Base-by-base conservation (phyloP, 2,329 filamentous ascomycete species). In the Beauveria medogensis region DNA sequence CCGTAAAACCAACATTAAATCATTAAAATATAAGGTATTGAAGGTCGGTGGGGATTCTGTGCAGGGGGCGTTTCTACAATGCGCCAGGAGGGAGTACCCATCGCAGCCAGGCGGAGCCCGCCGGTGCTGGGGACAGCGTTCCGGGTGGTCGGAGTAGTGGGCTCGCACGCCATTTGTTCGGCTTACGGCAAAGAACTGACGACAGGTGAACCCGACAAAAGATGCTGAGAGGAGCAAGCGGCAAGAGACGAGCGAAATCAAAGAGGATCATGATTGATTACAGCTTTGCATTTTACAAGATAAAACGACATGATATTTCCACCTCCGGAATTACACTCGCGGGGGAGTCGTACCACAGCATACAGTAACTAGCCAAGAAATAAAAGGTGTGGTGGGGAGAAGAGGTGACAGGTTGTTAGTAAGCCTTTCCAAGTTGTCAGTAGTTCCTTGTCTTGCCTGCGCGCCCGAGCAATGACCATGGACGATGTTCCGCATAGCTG, bases 401-500 rank as follows among this genome's bases (percentile, higher is more conserved):
- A 16, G 46, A 18, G 14, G 24, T 16, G 22, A 20, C 9, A 24
- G 44, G 26, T 54, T 34, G 48, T 30, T 40, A 51, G 47, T 37
- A 37, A 14, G 12, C 34, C 14, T 37, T 37, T 10, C 5, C 28
- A 30, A 34, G 12, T 37, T 37, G 34, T 37, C 5, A 37, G 34
- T 37, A 37, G 34, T 37, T 37, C 34, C 34, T 10, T 37, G 34
- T 37, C 34, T 37, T 37, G 12, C 34, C 34, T 37, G 34, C 34
- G 34, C 12, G 34, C 34, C 30, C 34, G 34, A 37, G 12, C 34
- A 37, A 37, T 37, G 34, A 37, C 34, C 46, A 48, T 16, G 41
- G 14, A 34, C 18, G 10, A 61, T 61, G 52, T 61, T 52, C 52
- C 52, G 52, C 59, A 56, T 61, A 61, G 40, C 34, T 55, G 44